Conservation (phyloP, 2,329 filamentous ascomycete genomes). For the Talaromyces rugulosus region DNA sequence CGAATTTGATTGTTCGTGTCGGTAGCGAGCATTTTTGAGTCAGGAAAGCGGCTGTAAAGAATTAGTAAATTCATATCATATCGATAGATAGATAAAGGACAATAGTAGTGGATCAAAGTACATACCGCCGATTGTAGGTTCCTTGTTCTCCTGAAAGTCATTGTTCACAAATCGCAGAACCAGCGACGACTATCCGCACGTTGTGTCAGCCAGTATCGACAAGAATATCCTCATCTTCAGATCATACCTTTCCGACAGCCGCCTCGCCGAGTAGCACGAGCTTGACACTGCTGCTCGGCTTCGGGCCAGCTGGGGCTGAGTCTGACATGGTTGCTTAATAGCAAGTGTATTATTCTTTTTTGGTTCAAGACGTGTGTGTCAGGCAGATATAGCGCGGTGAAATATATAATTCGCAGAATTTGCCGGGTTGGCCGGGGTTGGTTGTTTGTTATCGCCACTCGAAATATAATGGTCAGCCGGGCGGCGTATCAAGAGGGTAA, state of each 20-base stretch:
- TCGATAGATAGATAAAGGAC: too few species aligned
- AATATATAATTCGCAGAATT: not conserved
- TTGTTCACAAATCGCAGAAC: slow-evolving; percentile 99
- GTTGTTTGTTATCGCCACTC: not conserved
- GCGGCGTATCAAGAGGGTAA: not conserved
- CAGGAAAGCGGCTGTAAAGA: slow-evolving; percentile 75
- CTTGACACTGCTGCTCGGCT: slow-evolving; percentile 99
- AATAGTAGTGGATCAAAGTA: not conserved
- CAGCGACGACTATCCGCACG: slow-evolving; percentile 70
- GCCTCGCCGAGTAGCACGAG: slow-evolving; percentile 96
- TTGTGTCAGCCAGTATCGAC: slow-evolving; percentile 16
- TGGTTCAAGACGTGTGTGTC: not conserved
- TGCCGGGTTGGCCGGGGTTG: not conserved
- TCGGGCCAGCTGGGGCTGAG: slow-evolving; percentile 57
- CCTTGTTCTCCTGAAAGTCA: slow-evolving; percentile 99
- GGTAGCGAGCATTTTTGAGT: slow-evolving; percentile 98
- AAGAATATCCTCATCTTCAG: not conserved
- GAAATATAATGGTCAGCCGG: not conserved
- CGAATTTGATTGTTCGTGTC: slow-evolving; percentile 71
- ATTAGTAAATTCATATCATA: not conserved
- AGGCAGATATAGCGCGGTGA: not conserved
- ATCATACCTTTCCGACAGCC: slow-evolving; percentile 86
- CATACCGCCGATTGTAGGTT: slow-evolving; percentile 94
- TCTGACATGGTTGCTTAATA: slow-evolving; percentile 59
- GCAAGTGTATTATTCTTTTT: not conserved